phyloP scores from a whole-genome alignment of 2,329 filamentous ascomycete genomes.

The Diatrype stigma region DNA sequence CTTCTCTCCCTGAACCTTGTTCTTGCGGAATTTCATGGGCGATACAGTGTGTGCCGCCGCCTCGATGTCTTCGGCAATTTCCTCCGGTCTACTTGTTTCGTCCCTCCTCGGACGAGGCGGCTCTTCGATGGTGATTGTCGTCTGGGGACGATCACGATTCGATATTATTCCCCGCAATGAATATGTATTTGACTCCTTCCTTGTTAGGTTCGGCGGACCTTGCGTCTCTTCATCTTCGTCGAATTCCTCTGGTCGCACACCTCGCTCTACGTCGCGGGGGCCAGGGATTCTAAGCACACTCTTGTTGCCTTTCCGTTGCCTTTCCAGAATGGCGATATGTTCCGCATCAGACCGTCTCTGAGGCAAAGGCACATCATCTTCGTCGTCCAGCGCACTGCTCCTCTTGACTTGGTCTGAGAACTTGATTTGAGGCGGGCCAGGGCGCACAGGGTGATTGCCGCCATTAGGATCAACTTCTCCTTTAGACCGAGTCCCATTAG shows the following conservation, averaged over 20 bases:
- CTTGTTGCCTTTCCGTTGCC: conserved; percentile 70
- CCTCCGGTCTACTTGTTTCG: conserved; percentile 24
- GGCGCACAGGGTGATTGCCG: conserved; percentile 7
- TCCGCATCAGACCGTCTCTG: conserved; percentile 60
- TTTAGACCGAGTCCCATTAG: conserved; percentile 12
- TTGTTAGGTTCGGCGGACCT: neutral
- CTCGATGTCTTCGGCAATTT: conserved; percentile 38
- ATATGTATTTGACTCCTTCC: conserved; percentile 1
- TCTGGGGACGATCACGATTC: conserved; percentile 40
- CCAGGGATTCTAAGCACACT: conserved; percentile 84
- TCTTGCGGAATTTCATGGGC: conserved; percentile 40
- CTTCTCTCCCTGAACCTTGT: conserved; percentile 35
- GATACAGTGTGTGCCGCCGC: conserved; percentile 36
- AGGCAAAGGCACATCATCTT: conserved; percentile 49
- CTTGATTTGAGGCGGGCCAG: conserved; percentile 48
- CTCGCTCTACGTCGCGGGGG: conserved; percentile 83
- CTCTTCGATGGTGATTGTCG: conserved; percentile 66
- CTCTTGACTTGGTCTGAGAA: conserved; percentile 65
- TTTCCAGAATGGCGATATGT: conserved; percentile 83
- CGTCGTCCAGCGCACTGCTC: conserved; percentile 46
- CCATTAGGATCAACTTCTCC: conserved; percentile 11
- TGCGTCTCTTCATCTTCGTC: conserved; percentile 26
- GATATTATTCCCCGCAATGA: conserved; percentile 9
- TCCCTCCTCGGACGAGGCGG: conserved; percentile 44
- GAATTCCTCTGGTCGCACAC: conserved; percentile 61